phyloP scores from a whole-genome alignment of 2,329 filamentous ascomycete species.

The Fonsecaea monophora region DNA sequence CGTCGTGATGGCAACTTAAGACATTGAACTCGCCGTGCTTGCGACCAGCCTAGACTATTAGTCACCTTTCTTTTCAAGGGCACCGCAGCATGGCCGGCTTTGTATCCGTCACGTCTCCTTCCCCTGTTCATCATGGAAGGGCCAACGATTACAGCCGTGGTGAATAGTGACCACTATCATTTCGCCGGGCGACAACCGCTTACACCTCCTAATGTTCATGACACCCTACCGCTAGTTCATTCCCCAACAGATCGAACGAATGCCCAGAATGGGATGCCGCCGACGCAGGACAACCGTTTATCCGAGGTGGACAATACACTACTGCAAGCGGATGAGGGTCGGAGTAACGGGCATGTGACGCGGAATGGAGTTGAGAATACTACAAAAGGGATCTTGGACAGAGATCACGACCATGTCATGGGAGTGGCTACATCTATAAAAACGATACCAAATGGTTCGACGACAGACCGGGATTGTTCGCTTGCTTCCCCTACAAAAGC shows the following conservation, averaged over 20 bases:
- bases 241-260: neutral
- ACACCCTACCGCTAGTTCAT: neutral
- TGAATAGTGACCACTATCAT: constrained; percentile 22
- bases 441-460: neutral
- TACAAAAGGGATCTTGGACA: neutral
- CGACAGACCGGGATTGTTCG: neutral
- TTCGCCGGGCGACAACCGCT: constrained; percentile 16
- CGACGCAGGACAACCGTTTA: constrained; percentile 25
- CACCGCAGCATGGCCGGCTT: constrained; percentile 14
- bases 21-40: neutral
- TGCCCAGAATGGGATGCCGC: neutral
- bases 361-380: neutral
- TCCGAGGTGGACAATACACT: neutral
- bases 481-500: neutral
- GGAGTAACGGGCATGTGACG: neutral
- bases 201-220: constrained; percentile 13
- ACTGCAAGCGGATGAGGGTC: neutral
- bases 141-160: constrained; percentile 10
- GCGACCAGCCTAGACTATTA: neutral
- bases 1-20: neutral
- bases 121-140: constrained; percentile 23
- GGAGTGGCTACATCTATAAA: neutral
- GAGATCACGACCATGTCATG: neutral
- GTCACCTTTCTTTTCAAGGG: neutral
- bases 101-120: neutral